Evolutionary conservation across 345 rosid genomes (phyloP).

Genomic region (Balakata baccata): DNA sequence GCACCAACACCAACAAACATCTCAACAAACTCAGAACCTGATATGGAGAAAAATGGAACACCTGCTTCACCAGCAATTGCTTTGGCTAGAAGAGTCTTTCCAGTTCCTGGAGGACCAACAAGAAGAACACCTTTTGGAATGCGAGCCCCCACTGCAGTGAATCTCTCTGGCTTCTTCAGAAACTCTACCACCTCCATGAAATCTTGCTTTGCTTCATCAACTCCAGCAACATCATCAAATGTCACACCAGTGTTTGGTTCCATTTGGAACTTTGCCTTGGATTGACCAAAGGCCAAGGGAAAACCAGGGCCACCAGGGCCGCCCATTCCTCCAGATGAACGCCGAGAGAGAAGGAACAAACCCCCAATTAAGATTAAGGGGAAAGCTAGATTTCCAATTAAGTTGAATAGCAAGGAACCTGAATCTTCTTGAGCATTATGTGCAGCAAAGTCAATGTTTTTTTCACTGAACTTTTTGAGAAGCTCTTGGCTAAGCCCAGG

Average conservation of each 20-base stretch:
- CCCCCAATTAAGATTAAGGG: constrained; percentile 90
- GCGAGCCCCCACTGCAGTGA: constrained; percentile 93
- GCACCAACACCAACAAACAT: constrained; percentile 99
- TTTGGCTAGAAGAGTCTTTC: constrained; percentile 97
- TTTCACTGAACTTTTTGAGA: constrained; percentile 89
- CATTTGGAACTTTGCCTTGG: constrained; percentile 98
- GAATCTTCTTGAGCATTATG: constrained; percentile 99
- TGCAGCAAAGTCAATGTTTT: constrained; percentile 93
- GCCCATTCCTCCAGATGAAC: constrained; percentile 97
- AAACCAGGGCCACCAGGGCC: constrained; percentile 98
- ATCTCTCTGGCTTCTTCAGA: constrained; percentile 95
- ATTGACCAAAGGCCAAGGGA: constrained; percentile 86
- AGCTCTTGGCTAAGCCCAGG: constrained; percentile 97
- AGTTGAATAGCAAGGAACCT: constrained; percentile 73
- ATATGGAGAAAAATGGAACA: constrained; percentile 90
- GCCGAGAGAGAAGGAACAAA: constrained; percentile 88
- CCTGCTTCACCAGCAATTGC: constrained; percentile 99
- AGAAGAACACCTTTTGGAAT: constrained; percentile 98
- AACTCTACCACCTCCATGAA: constrained; percentile 99
- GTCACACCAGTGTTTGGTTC: constrained; percentile 98
- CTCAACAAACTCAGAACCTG: constrained; percentile 98
- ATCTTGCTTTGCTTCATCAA: constrained; percentile 98
- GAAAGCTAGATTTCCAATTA: constrained; percentile 90
- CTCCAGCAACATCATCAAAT: constrained; percentile 98
- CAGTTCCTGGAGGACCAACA: constrained; percentile 98